Conservation (phyloP, 805 yeast genomes). For the Candida corydali region DNA sequence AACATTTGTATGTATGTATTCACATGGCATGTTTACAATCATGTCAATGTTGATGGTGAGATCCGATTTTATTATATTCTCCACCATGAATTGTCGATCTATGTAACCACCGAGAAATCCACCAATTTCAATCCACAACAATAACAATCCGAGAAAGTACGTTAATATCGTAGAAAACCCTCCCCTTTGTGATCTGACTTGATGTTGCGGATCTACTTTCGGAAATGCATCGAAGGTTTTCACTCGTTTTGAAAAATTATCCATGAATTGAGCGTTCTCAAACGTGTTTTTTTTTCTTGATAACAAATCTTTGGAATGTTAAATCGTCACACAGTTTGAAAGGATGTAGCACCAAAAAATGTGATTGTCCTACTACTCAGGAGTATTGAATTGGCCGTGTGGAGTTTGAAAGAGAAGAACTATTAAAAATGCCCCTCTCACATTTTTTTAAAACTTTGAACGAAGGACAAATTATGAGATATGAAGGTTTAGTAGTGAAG, state of each 20-base stretch:
- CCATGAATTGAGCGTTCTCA: conserved; percentile 22
- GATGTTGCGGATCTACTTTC: conserved; percentile 48
- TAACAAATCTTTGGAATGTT: no score
- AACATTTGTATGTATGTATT: conserved; percentile 67
- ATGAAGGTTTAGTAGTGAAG: no score
- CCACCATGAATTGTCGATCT: conserved; percentile 76
- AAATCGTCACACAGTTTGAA: no score
- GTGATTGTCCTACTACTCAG: no score
- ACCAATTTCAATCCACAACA: conserved; percentile 83
- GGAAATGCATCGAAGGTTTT: conserved; percentile 46
- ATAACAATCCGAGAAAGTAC: conserved; percentile 55
- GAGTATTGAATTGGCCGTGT: no score
- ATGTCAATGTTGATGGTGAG: conserved; percentile 75
- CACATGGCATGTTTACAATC: conserved; percentile 81
- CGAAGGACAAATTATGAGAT: no score
- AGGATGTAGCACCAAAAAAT: no score
- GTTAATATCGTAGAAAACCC: conserved; percentile 68
- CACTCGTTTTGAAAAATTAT: conserved; percentile 34
- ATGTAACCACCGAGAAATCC: conserved; percentile 78
- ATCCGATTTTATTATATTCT: conserved; percentile 50
- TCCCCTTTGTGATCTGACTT: conserved; percentile 73
- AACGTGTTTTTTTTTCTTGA: background rate
- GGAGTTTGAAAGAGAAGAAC: no score
- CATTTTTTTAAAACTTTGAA: no score
- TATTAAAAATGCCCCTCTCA: no score